phyloP scores from a whole-genome alignment of 768 basidiomycete species.

The Lentinula lateritia region DNA sequence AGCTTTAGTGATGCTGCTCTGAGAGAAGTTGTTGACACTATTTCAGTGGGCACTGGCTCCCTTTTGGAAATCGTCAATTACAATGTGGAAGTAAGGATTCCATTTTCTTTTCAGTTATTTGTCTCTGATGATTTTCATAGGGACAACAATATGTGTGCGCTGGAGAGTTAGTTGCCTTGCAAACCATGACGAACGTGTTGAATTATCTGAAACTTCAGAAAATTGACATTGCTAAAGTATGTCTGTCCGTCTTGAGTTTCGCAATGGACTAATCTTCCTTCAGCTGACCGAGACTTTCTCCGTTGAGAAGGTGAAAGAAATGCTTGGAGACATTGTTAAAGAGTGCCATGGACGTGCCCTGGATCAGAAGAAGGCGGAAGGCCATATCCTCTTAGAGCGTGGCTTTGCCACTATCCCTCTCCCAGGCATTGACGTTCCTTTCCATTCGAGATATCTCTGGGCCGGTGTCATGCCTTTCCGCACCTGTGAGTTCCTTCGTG shows the following conservation, averaged over 20 bases:
- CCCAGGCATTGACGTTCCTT: constrained; percentile 97
- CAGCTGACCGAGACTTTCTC: constrained; percentile 85
- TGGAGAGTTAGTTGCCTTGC: constrained; percentile 89
- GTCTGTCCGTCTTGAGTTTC: neutral
- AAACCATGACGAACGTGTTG: constrained; percentile 91
- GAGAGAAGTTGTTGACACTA: constrained; percentile 94
- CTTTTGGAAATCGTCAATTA: constrained; percentile 98
- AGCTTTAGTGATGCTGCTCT: constrained; percentile 93
- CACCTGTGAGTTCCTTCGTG: constrained; percentile 61
- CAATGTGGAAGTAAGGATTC: constrained; percentile 69
- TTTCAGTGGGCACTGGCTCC: constrained; percentile 67
- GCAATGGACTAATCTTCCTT: constrained; percentile 2
- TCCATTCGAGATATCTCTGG: constrained; percentile 99
- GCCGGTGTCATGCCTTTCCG: constrained; percentile 97
- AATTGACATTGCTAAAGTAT: constrained; percentile 86
- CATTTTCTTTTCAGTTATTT: neutral
- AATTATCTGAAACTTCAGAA: constrained; percentile 97
- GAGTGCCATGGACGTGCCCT: constrained; percentile 72
- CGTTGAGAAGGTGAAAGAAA: constrained; percentile 93
- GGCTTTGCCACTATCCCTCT: constrained; percentile 95
- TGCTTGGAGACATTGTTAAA: constrained; percentile 88
- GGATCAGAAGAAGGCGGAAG: constrained; percentile 75
- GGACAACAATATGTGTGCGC: constrained; percentile 99
- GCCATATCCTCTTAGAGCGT: constrained; percentile 91
- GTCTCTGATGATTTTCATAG: constrained; percentile 29